Evolutionary conservation across 495 filamentous ascomycete genomes (phyloP).

Genomic region (Diplogelasinospora grovesii): DNA sequence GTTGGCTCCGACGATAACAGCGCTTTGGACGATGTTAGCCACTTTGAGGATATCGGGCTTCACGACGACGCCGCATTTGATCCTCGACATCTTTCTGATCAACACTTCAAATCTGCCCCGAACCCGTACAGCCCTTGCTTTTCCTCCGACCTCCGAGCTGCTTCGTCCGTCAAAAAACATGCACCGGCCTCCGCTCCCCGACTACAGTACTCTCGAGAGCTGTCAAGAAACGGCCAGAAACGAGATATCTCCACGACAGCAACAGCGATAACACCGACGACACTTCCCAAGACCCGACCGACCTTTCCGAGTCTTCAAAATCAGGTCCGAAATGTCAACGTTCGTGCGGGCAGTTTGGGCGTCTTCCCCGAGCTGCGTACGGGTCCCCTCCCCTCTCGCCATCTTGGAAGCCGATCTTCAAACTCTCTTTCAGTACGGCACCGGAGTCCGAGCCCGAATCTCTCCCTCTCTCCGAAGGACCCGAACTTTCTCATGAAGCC

Average conservation of each 20-base stretch:
- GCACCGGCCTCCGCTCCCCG: conserved; percentile 25
- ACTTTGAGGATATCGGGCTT: conserved; percentile 93
- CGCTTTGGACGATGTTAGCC: conserved; percentile 59
- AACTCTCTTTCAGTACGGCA: conserved; percentile 23
- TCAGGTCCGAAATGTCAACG: conserved; percentile 24
- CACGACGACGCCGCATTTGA: conserved; percentile 53
- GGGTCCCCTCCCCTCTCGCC: conserved; percentile 27
- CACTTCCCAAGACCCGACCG: conserved; percentile 20
- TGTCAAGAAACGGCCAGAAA: conserved; percentile 17
- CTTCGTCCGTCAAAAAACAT: conserved; percentile 33
- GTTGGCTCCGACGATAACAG: conserved; percentile 62
- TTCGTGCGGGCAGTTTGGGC: conserved; percentile 23
- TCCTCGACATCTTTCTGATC: conserved; percentile 34
- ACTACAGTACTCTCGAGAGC: conserved; percentile 20
- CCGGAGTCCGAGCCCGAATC: conserved; percentile 35
- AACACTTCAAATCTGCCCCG: conserved; percentile 36
- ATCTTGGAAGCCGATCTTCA: conserved; percentile 28
- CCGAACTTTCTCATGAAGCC: conserved; percentile 39
- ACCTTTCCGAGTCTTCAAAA: conserved; percentile 23
- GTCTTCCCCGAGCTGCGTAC: conserved; percentile 25
- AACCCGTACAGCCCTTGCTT: conserved; percentile 37
- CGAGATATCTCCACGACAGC: conserved; percentile 12
- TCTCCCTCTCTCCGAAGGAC: conserved; percentile 35
- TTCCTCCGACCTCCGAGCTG: conserved; percentile 35
- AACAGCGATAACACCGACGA: no score